Evolutionary conservation across 1,284 basidiomycete genomes (phyloP), one percentile per base, ranked within the genome.

Genomic region (Puccinia hordei): DNA sequence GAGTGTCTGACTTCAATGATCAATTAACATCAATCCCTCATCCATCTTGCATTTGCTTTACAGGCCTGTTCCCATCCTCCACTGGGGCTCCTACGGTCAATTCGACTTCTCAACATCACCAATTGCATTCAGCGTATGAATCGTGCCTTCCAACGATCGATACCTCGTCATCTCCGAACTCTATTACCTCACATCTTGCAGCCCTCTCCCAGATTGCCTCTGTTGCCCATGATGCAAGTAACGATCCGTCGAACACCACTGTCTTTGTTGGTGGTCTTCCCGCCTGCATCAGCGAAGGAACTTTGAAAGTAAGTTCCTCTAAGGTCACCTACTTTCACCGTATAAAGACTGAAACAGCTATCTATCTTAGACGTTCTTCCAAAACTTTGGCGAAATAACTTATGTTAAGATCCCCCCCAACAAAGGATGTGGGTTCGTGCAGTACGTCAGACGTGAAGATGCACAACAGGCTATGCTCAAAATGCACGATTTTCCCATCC

Each of bases 351-450:
- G 44, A 81, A 19, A 17, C 4, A 44, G 53, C 1, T 17, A n/a
- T 22, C 19, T 12, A 9, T 2, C 12, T 24, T 55, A 83, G 83
- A 81, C 91, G 1, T 94, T 95, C 86, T 95, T 95, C 85, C 89
- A 90, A 33, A 93, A 93, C 24, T 95, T 95, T 84, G 93, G 93
- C 68, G 92, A 93, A 82, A 95, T 95, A 80, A 93, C 94, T 83
- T 95, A 95, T 85, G 94, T 96, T 85, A 97, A 97, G 87, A 94
- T 97, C 9, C 95, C 95, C 2, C 92, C 93, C 35, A 94, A 93
- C 71, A 97, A 97, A 85, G 93, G 95, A 82, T 97, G 95, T 84
- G 94, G 95, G 0, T 98, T 98, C 83, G 94, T 98, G 38, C 94
- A 96, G 86, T 97, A 94, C 84, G 92, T 95, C 35, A 89, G 91